Evolutionary conservation across 2,329 filamentous ascomycete species (phyloP).

Genomic region (Fusarium hainanense): DNA sequence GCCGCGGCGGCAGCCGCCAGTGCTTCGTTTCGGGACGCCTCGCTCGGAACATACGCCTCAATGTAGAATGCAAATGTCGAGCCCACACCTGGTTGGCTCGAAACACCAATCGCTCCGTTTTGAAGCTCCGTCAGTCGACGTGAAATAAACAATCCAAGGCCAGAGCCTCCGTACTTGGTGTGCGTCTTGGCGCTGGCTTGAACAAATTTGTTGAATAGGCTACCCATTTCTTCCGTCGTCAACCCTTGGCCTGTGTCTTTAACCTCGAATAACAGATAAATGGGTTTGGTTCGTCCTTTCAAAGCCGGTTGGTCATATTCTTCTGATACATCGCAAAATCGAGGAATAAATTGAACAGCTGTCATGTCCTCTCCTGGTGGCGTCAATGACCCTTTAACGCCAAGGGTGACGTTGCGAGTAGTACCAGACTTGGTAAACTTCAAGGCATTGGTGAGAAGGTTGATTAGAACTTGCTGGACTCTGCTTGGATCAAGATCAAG

Average conservation of each 20-base stretch:
- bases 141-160: slow-evolving; percentile 82
- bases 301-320: slow-evolving; percentile 52
- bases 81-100: slow-evolving; percentile 74
- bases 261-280: slow-evolving; percentile 78
- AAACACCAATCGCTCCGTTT: slow-evolving; percentile 81
- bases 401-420: slow-evolving; percentile 65
- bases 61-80: slow-evolving; percentile 82
- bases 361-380: slow-evolving; percentile 55
- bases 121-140: slow-evolving; percentile 83
- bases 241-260: slow-evolving; percentile 82
- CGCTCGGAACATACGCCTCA: slow-evolving; percentile 62
- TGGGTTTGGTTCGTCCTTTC: slow-evolving; percentile 55
- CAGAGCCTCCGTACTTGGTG: slow-evolving; percentile 82
- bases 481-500: slow-evolving; percentile 77
- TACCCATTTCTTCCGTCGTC: slow-evolving; percentile 75
- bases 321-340: slow-evolving; percentile 59
- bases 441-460: slow-evolving; percentile 82
- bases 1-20: slow-evolving; percentile 52
- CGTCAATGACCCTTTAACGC: slow-evolving; percentile 57
- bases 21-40: slow-evolving; percentile 55
- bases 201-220: slow-evolving; percentile 81
- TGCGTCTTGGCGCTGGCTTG: slow-evolving; percentile 82
- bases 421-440: slow-evolving; percentile 79
- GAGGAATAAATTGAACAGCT: slow-evolving; percentile 71
- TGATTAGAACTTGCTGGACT: slow-evolving; percentile 82